Base-by-base conservation (phyloP, 2,329 filamentous ascomycete genomes). In the Cladophialophora exuberans region DNA sequence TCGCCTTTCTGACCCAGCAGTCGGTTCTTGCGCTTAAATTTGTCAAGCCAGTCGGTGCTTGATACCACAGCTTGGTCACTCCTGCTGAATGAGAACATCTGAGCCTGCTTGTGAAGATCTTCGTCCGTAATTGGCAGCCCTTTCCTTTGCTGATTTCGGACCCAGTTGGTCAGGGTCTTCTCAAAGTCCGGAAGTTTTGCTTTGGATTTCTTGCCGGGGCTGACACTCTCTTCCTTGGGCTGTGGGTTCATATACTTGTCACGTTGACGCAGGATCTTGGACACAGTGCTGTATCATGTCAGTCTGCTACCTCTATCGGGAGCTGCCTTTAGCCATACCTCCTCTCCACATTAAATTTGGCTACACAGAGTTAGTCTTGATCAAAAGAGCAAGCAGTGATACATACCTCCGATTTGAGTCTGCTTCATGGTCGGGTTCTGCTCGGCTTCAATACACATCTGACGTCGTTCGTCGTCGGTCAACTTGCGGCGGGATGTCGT, bases 391-490 rank as follows among this genome's bases (percentile, higher is more conserved):
- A 42, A 23, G 28, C 3, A 57, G 9, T 39, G 43, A 39, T 43
- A 70, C 83, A 72, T 77, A 89, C 86, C 83, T 74, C 94, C 94
- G 73, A 99, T 99, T 68, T 97, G 93, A 15, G 91, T 94, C 76
- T 99, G 94, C 74, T 96, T 96, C 41, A 90, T 86, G 44, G 84
- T 87, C 18, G 93, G 94, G 69, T 97, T 87, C 60, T 96, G 88
- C 69, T 94, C 88, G 65, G 93, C 89, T 72, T 93, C 97, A 68
- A 90, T 83, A 72, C 94, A 99, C 92, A 99, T 99, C 39, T 85
- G 83, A 62, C 91, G 83, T 61, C 94, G 88, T 70, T 97, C 92
- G 55, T 90, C 87, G 67, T 96, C 90, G 6, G 91, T 97, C 64
- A 99, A 78, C 1, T 93, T 97, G 73, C 90, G 90, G 64, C 91